Percentiles rank a stretch among this genome's conserved stretches.
These are phyloP conservation scores for Aspergillus ustus DNA, from an alignment of 2,329 filamentous ascomycete genomes.

Conservation along the genomic window DNA sequence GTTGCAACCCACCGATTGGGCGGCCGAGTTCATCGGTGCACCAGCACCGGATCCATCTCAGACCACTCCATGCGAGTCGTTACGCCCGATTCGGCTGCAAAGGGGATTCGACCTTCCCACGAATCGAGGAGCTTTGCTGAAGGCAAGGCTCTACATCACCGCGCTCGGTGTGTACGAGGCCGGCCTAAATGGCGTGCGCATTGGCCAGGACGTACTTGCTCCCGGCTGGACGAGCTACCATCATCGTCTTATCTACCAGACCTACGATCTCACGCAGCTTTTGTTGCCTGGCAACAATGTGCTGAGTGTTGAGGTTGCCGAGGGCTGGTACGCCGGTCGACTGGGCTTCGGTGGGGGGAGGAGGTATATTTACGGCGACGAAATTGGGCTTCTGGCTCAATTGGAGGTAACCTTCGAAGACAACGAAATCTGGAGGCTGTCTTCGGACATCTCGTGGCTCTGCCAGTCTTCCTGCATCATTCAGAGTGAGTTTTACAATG, in stretches of 20 bases:
- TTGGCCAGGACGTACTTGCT: conserved; percentile 35
- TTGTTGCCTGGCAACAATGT: conserved; percentile 43
- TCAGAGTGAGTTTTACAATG: conserved; percentile 55
- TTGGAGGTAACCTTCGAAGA: conserved; percentile 30
- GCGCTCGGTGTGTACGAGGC: conserved; percentile 53
- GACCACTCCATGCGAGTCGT: neutral
- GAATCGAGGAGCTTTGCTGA: no score
- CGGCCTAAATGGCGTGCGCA: conserved; percentile 51
- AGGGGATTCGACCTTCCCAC: no score
- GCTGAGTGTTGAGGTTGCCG: conserved; percentile 50
- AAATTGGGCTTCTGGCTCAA: conserved; percentile 33
- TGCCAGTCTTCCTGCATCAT: conserved; percentile 25
- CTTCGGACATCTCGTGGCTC: conserved; percentile 32
- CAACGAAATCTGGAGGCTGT: conserved; percentile 19
- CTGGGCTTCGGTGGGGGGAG: conserved; percentile 34
- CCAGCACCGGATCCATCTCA: neutral
- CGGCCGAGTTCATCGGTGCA: neutral
- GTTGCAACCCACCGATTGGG: neutral
- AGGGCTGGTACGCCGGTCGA: conserved; percentile 55
- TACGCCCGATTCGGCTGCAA: no score
- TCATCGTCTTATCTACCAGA: conserved; percentile 57
- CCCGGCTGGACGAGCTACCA: conserved; percentile 60
- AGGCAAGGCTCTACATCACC: conserved; percentile 54
- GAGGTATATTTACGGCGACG: conserved; percentile 24
- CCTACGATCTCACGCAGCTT: conserved; percentile 55